Conservation (phyloP, 192 early-diverging fungal genomes). For the Haplosporangium gracile region DNA sequence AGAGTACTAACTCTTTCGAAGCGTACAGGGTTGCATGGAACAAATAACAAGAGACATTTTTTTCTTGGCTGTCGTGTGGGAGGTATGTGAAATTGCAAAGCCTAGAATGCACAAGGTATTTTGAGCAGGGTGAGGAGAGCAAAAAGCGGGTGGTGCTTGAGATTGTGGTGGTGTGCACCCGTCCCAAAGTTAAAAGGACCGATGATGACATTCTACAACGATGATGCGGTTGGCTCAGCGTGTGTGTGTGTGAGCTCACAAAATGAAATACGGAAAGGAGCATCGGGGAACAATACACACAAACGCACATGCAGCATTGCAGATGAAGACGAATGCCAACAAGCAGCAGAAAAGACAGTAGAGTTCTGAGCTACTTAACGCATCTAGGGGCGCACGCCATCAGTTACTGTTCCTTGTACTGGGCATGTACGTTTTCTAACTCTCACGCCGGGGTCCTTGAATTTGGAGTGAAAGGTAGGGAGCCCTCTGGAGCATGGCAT, state of each 20-base stretch:
- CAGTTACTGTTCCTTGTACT: neutral
- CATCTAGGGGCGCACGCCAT: neutral
- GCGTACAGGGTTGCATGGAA: too few species aligned
- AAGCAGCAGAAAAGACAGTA: neutral
- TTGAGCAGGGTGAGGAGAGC: neutral
- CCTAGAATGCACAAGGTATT: neutral
- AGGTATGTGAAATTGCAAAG: neutral
- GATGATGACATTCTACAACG: neutral
- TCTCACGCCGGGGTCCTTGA: neutral
- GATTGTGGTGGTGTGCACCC: constrained; percentile 3
- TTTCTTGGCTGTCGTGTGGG: too few species aligned
- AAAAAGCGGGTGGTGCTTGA: neutral
- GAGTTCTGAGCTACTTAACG: neutral
- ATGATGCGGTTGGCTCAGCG: neutral
- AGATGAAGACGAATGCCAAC: neutral
- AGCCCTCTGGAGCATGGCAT: neutral
- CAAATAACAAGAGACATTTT: too few species aligned
- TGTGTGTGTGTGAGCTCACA: neutral
- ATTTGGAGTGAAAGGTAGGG: neutral
- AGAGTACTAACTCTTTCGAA: too few species aligned
- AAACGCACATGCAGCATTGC: neutral
- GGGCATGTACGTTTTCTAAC: neutral
- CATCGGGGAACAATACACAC: neutral
- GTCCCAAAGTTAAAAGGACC: neutral
- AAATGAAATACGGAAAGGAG: neutral